phyloP scores from a whole-genome alignment of 345 rosid genomes.

The Dimocarpus longan region DNA sequence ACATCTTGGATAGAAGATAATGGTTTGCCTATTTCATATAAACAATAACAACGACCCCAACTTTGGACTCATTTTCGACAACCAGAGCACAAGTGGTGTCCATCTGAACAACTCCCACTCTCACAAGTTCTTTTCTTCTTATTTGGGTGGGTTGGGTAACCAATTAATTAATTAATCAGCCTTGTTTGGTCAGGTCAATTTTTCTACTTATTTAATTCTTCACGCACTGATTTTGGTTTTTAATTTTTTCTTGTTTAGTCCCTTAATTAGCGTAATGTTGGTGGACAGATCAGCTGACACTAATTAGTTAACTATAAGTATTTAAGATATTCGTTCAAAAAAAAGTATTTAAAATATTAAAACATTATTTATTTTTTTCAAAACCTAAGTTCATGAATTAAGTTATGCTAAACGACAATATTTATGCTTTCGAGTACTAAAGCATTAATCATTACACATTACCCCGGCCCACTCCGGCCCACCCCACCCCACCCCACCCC shows the following conservation, averaged over 20 bases:
- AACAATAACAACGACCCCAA: neutral
- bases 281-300: neutral
- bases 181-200: neutral
- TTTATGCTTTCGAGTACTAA: too few relatives aligned
- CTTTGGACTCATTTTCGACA: neutral
- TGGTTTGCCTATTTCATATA: too few relatives aligned
- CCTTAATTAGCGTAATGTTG: neutral
- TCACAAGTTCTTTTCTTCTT: neutral
- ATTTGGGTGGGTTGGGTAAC: conserved; percentile 20
- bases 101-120: conserved; percentile 15
- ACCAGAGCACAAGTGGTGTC: neutral
- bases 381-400: too few relatives aligned
- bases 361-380: too few relatives aligned
- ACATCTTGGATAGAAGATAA: neutral
- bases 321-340: too few relatives aligned
- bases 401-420: too few relatives aligned
- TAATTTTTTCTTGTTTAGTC: neutral
- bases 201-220: neutral
- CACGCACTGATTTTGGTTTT: neutral
- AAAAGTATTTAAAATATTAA: too few relatives aligned
- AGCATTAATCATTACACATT: too few relatives aligned
- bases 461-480: too few relatives aligned
- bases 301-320: neutral
- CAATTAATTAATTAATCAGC: neutral
- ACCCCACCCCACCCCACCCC: too few relatives aligned